Conservation (phyloP, 768 basidiomycete species). For the Auriscalpium microsporum region DNA sequence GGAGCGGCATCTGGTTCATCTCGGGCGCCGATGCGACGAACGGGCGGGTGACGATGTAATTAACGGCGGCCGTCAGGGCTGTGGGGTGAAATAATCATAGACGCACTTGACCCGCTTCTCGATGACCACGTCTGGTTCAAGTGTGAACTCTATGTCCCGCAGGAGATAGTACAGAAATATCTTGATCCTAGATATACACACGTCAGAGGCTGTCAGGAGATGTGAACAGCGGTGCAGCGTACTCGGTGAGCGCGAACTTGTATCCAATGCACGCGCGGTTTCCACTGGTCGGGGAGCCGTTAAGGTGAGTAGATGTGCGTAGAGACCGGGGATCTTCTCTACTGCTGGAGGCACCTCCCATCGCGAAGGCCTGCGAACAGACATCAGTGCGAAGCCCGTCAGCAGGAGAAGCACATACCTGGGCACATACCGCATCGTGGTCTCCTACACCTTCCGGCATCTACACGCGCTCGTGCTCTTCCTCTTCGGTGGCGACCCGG, state of each 20-base stretch:
- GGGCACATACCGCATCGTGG: constrained; percentile 56
- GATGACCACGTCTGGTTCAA: constrained; percentile 43
- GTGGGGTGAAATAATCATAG: constrained; percentile 12
- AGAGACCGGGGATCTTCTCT: constrained; percentile 41
- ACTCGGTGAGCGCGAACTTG: constrained; percentile 54
- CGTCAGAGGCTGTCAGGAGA: background rate
- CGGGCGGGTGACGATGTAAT: constrained; percentile 42
- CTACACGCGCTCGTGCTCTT: constrained; percentile 54
- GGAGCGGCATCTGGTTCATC: constrained; percentile 8
- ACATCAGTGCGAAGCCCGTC: background rate
- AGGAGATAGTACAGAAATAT: constrained; percentile 51
- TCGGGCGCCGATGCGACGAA: constrained; percentile 47
- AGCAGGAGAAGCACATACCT: constrained; percentile 22
- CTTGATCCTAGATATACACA: constrained; percentile 40
- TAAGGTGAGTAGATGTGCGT: constrained; percentile 44
- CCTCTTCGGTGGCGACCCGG: constrained; percentile 35
- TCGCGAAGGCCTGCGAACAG: constrained; percentile 37
- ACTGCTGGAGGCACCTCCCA: constrained; percentile 34
- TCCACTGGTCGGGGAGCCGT: constrained; percentile 40
- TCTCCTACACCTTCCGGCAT: constrained; percentile 62
- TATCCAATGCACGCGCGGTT: constrained; percentile 56
- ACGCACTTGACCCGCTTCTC: constrained; percentile 61
- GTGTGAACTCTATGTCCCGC: constrained; percentile 46
- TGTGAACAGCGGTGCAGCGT: constrained; percentile 22
- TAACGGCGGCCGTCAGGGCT: background rate